Conservation (phyloP, 1,284 basidiomycete genomes). For the Ceratobasidium sp. region DNA sequence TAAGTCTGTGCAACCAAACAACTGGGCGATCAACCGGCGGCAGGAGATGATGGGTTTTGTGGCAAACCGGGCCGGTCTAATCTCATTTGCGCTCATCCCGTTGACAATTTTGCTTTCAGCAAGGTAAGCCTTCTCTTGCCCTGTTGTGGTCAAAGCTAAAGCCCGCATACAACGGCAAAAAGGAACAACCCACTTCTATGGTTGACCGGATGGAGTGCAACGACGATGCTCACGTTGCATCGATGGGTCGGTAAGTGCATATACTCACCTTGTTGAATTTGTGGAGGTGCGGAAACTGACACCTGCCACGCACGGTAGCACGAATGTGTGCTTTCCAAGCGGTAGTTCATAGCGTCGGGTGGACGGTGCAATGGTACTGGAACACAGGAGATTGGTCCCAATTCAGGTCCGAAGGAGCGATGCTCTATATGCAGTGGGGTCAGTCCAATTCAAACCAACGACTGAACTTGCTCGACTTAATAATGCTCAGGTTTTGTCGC, state of each 20-base stretch:
- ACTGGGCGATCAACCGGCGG: constrained; percentile 27
- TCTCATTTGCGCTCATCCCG: constrained; percentile 38
- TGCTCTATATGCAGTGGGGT: constrained; percentile 46
- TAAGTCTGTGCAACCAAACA: constrained; percentile 43
- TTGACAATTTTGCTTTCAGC: constrained; percentile 30
- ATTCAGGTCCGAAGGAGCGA: constrained; percentile 18
- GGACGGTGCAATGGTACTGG: constrained; percentile 44
- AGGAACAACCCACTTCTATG: constrained; percentile 33
- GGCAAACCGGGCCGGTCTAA: constrained; percentile 21
- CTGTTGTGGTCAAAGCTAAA: no score
- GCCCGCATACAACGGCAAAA: not conserved
- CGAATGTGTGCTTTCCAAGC: constrained; percentile 39
- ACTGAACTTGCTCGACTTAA: not conserved
- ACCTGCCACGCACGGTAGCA: not conserved
- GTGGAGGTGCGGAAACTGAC: not conserved
- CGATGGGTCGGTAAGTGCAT: constrained; percentile 37
- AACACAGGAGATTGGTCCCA: constrained; percentile 8
- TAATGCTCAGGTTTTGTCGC: constrained; percentile 15
- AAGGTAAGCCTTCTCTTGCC: not conserved
- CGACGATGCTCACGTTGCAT: constrained; percentile 30
- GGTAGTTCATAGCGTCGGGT: constrained; percentile 31
- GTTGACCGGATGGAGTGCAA: constrained; percentile 32
- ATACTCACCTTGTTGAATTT: not conserved
- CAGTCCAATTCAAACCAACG: not conserved
- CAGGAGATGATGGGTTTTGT: constrained; percentile 40